Base-by-base conservation (phyloP, 23 red algal species). In the Gracilariopsis chorda region DNA sequence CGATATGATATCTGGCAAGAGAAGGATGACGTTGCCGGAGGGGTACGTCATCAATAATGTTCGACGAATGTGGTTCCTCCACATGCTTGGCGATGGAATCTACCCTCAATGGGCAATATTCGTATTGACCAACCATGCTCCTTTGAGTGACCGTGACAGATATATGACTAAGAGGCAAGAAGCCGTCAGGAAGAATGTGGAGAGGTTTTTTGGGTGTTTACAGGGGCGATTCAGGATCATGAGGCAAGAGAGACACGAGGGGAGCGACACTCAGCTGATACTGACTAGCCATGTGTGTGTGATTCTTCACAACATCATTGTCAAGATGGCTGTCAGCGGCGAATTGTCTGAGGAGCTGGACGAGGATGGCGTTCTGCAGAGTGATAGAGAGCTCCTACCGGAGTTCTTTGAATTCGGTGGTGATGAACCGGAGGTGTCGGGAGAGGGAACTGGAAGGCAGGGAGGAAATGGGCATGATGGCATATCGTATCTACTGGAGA, bases 91-190 rank as follows among this genome's bases (percentile, higher is more conserved):
- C 16, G 78, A 83, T 65, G 78, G 78, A 30, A 83, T 83, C n/a
- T 65, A 83, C 46, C 45, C 45, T 9, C 9, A 23, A 51, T 83
- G 78, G 78, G 78, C 23, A 65, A 83, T 83, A 69, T 65, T 83
- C 12, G 35, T 71, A 6, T 17, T 13, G 43, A 10, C 47, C n/a
- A 77, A 45, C 34, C 43, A 56, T 30, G 47, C 42, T 33, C 12
- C 84, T 28, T 17, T 27, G 9, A 77, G 35, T 75, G 67, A 52
- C 6, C 76, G 47, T 7, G 37, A 88, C 20, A 8, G n/a, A 17
- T 27, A 76, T 64, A 40, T 76, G 32, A 75, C 37, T 4, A 44
- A 34, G n/a, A 29, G 27, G 5, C 84, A 72, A 39, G 61, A 88
- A 20, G 11, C 6, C 9, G 42, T 47, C 6, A 34, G 61, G 21